Percentiles rank a stretch among this genome's conserved stretches.
Evolutionary conservation across 2,329 filamentous ascomycete species (phyloP).

Genomic region (Purpureocillium lavendulum): DNA sequence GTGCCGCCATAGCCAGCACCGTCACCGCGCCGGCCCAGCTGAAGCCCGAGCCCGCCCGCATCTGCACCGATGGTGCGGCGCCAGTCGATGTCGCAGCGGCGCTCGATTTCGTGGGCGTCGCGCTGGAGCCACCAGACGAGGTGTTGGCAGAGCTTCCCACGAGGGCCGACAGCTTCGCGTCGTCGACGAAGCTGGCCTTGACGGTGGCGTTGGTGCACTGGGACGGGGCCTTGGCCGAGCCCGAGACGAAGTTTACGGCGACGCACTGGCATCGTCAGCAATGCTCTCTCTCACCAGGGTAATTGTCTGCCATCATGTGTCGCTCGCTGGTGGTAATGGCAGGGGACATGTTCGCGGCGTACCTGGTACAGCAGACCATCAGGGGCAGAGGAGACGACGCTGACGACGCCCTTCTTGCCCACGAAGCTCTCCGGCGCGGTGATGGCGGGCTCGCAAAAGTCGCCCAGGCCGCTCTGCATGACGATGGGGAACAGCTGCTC

Average conservation of each 20-base stretch:
- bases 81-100: conserved; percentile 10
- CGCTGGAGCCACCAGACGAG: conserved; percentile 3
- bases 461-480: conserved; percentile 44
- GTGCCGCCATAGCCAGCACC: conserved; percentile 17
- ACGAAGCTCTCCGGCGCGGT: conserved; percentile 39
- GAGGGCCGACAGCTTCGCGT: conserved; percentile 24
- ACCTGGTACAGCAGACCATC: conserved; percentile 53
- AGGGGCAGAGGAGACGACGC: conserved; percentile 40
- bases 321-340: too few relatives aligned
- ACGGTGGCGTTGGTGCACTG: conserved; percentile 27
- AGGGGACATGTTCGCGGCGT: conserved; percentile 11
- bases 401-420: conserved; percentile 46
- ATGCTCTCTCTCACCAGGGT: too few relatives aligned
- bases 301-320: too few relatives aligned
- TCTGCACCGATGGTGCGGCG: conserved; percentile 16
- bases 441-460: conserved; percentile 43
- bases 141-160: conserved; percentile 11
- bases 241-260: conserved; percentile 46
- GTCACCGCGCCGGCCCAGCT: conserved; percentile 14
- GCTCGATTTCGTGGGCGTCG: conserved; percentile 11
- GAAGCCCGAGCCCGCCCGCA: conserved; percentile 12
- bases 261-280: conserved; percentile 32
- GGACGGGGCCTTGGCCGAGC: conserved; percentile 19
- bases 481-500: conserved; percentile 45
- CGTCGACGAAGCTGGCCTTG: conserved; percentile 20